Base-by-base conservation (phyloP, 2,329 filamentous ascomycete species). In the Aschersonia sp. region DNA sequence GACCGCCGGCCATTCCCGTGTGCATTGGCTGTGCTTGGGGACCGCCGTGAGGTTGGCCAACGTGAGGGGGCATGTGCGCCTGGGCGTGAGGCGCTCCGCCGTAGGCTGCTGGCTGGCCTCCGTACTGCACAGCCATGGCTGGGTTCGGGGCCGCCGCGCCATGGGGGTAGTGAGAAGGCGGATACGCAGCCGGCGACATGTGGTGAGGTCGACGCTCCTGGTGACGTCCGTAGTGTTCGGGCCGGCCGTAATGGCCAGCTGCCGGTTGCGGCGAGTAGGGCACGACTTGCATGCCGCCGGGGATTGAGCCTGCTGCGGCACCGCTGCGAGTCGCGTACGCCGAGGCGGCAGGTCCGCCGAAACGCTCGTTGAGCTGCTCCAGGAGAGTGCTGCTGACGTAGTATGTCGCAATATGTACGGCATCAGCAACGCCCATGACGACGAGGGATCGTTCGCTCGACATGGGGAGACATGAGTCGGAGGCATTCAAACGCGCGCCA, bases 261-360 rank as follows among this genome's bases (percentile, higher is more conserved):
- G 88, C 87, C 31, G 91, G 85, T 65, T 96, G 89, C 45, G 92
- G 92, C 49, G 88, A 85, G 64, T 98, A 98, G 5, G 92, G 92
- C n/a, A 97, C 89, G 45, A 98, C 92, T 65, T 97, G 92, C 89
- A 98, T 95, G 52, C 92, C 92, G 51, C 92, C 92, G 29, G 92
- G 92, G 12, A 97, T 88, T 35, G 91, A 88, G 46, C 91, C 91
- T 50, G 91, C 88, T 46, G 92, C 89, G 45, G 87, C 89, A 52
- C 92, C 92, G 60, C 88, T 95, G 54, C 92, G 83, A 44, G 91
- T 95, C 44, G 92, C 92, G 63, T 98, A 98, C 31, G 92, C 91
- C n/a, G 92, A 98, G 45, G 92, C 91, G 50, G 89, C 89, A 28
- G 92, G 89, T 5, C 92, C 92, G 47, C 92, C 91, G 57, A 97